phyloP scores from a whole-genome alignment of 139 green algal species.

The Edaphochlamys debaryana region DNA sequence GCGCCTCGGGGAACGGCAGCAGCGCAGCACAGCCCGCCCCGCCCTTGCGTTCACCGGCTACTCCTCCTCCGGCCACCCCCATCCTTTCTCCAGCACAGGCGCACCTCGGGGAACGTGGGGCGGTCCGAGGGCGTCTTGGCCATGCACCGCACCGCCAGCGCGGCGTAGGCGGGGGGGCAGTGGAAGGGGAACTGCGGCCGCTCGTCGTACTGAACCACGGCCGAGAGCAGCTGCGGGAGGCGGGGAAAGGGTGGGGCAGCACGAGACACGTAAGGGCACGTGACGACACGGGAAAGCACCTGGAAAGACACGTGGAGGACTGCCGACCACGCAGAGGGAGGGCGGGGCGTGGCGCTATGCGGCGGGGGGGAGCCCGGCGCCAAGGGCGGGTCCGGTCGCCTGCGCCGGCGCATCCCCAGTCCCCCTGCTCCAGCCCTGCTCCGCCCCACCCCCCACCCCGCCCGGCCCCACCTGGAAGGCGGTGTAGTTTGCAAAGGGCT shows the following conservation, averaged over 20 bases:
- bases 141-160: constrained; percentile 35
- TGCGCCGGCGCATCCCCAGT: too few relatives aligned
- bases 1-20: neutral
- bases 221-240: constrained; percentile 23
- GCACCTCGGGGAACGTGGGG: constrained; percentile 39
- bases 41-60: too few relatives aligned
- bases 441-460: too few relatives aligned
- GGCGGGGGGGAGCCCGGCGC: too few relatives aligned
- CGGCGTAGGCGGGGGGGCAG: constrained; percentile 16
- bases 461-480: constrained; percentile 28
- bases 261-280: neutral
- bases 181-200: constrained; percentile 38
- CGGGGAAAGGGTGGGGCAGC: neutral
- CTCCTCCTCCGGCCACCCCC: neutral
- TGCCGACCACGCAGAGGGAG: too few relatives aligned
- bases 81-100: neutral
- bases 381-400: too few relatives aligned
- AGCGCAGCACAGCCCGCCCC: too few relatives aligned
- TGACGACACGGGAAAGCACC: neutral
- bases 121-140: constrained; percentile 5
- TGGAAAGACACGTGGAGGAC: too few relatives aligned
- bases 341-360: neutral
- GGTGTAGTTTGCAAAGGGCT: constrained; percentile 42
- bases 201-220: constrained; percentile 43
- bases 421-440: too few relatives aligned